phyloP scores from a whole-genome alignment of 1,139 yeast species.

The Yamadazyma dendronema region DNA sequence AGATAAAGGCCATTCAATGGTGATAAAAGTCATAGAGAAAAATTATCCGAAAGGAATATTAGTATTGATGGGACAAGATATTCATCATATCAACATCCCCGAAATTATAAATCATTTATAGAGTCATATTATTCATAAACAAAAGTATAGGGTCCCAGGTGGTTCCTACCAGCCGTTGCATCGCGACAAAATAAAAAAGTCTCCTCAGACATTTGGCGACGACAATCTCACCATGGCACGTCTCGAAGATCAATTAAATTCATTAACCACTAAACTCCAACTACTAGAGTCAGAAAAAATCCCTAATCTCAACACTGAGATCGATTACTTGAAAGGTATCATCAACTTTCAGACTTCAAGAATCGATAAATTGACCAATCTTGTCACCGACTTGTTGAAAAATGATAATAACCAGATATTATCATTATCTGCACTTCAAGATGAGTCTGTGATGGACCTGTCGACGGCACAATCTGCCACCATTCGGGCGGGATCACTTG shows the following conservation, averaged over 20 bases:
- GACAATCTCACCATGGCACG: neutral
- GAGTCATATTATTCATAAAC: too few species aligned
- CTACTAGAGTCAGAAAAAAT: slow-evolving; percentile 6
- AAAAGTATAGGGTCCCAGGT: neutral
- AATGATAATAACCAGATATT: slow-evolving; percentile 27
- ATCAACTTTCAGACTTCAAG: slow-evolving; percentile 39
- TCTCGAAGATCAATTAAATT: slow-evolving; percentile 6
- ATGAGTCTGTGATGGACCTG: slow-evolving; percentile 7
- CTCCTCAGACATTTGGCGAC: neutral
- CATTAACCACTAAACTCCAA: slow-evolving; percentile 3
- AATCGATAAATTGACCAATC: slow-evolving; percentile 37
- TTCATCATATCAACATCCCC: too few species aligned
- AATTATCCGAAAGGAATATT: slow-evolving; percentile 54
- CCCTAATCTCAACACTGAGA: slow-evolving; percentile 3
- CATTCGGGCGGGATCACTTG: too few species aligned
- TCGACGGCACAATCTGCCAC: too few species aligned
- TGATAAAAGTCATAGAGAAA: slow-evolving; percentile 42
- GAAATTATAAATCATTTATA: too few species aligned
- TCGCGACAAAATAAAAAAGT: slow-evolving; percentile 4
- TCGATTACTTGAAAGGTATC: slow-evolving; percentile 29
- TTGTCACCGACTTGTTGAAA: slow-evolving; percentile 33
- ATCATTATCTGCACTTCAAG: slow-evolving; percentile 22
- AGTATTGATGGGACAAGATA: slow-evolving; percentile 54
- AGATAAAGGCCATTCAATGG: slow-evolving; percentile 41
- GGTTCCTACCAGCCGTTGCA: neutral